Conservation (phyloP, 208 protist genomes). For the Pavlovales sp. region DNA sequence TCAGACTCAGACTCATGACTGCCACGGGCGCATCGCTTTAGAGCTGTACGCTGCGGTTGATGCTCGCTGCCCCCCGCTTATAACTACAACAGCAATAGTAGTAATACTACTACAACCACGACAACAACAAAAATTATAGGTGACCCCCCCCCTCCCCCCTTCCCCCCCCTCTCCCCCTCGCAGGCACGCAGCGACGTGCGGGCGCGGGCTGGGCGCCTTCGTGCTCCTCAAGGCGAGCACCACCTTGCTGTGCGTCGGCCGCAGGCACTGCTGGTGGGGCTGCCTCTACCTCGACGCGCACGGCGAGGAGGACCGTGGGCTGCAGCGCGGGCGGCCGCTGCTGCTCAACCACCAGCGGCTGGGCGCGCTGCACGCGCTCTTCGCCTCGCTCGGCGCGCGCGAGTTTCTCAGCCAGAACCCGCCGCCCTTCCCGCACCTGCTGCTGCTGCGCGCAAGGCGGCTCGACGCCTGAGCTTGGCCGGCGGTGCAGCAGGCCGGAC, state of each 20-base stretch:
- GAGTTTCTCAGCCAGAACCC: slow-evolving; percentile 5
- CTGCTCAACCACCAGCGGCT: background rate
- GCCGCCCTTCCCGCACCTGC: slow-evolving; percentile 19
- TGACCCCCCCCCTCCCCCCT: too few species aligned
- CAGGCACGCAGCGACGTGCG: background rate
- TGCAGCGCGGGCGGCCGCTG: slow-evolving; percentile 7
- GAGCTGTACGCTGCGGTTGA: too few species aligned
- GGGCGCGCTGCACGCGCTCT: background rate
- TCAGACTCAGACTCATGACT: too few species aligned
- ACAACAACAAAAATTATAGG: too few species aligned
- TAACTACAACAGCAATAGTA: too few species aligned
- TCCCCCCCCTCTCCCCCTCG: too few species aligned
- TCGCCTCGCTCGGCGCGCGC: background rate
- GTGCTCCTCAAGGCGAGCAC: background rate
- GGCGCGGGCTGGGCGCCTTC: background rate
- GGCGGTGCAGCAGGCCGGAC: too few species aligned
- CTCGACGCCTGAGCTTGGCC: too few species aligned
- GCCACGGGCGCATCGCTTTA: too few species aligned
- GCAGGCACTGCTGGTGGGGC: slow-evolving; percentile 16
- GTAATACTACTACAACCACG: too few species aligned
- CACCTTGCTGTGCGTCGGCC: background rate
- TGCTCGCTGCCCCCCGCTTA: too few species aligned
- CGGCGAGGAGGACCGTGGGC: slow-evolving; percentile 23
- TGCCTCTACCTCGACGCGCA: slow-evolving; percentile 24
- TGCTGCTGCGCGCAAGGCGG: slow-evolving; percentile 5